Conservation (phyloP, 2,329 filamentous ascomycete species). For the Fusarium oligoseptatum region DNA sequence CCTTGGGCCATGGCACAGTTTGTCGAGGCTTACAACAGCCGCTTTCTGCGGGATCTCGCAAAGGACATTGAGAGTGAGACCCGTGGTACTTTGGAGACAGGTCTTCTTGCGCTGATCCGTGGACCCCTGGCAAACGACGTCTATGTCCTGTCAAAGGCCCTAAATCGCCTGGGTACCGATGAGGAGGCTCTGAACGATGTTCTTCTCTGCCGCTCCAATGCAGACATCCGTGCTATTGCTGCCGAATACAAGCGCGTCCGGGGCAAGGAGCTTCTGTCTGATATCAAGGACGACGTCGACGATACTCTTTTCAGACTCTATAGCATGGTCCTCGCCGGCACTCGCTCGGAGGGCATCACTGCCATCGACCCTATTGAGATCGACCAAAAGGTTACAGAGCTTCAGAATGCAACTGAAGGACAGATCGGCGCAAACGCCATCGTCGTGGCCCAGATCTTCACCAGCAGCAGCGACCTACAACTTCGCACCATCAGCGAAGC, state of each 20-base stretch:
- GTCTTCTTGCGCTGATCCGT: slow-evolving; percentile 48
- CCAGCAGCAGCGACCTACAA: slow-evolving; percentile 49
- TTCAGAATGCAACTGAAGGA: slow-evolving; percentile 52
- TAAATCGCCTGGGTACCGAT: slow-evolving; percentile 50
- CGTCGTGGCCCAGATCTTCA: slow-evolving; percentile 50
- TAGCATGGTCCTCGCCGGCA: slow-evolving; percentile 50
- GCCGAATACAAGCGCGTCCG: slow-evolving; percentile 48
- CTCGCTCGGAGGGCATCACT: slow-evolving; percentile 46
- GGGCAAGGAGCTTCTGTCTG: slow-evolving; percentile 47
- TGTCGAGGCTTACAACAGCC: slow-evolving; percentile 49
- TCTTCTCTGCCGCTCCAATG: slow-evolving; percentile 53
- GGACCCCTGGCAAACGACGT: slow-evolving; percentile 53
- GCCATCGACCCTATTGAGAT: slow-evolving; percentile 47
- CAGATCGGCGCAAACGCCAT: slow-evolving; percentile 48
- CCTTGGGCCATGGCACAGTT: slow-evolving; percentile 52
- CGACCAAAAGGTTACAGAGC: slow-evolving; percentile 50
- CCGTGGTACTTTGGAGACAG: slow-evolving; percentile 48
- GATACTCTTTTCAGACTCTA: slow-evolving; percentile 50
- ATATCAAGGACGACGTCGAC: slow-evolving; percentile 51
- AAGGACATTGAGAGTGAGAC: slow-evolving; percentile 53
- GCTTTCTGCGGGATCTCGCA: slow-evolving; percentile 50
- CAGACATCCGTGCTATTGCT: slow-evolving; percentile 51
- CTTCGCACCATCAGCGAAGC: slow-evolving; percentile 47
- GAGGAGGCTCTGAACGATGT: slow-evolving; percentile 53
- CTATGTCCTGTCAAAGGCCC: slow-evolving; percentile 46